These are phyloP conservation scores for Diophrys sp. DNA, from an alignment of 73 alveolate species.

Conservation along the genomic window DNA sequence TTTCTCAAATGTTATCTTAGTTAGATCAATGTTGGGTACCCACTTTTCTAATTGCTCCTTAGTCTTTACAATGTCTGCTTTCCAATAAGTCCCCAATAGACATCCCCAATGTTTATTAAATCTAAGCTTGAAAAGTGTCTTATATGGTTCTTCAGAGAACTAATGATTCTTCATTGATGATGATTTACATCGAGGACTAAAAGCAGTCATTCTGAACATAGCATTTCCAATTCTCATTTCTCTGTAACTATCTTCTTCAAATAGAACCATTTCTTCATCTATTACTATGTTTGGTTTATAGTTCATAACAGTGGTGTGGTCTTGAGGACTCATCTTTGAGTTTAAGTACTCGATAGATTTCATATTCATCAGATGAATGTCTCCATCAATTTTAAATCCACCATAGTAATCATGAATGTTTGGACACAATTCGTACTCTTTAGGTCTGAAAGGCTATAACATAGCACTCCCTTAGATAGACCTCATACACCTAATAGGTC, in stretches of 20 bases:
- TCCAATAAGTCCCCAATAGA: background rate
- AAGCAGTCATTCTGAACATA: background rate
- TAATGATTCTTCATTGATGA: background rate
- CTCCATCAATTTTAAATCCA: background rate
- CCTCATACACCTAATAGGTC: background rate
- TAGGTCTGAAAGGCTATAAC: background rate
- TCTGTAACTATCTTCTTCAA: constrained; percentile 8
- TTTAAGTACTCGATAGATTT: background rate
- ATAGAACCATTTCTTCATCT: background rate
- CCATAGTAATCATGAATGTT: background rate
- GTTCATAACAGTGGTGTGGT: background rate
- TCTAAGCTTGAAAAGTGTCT: background rate
- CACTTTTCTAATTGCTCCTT: background rate
- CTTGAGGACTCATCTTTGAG: background rate
- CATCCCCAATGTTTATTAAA: background rate
- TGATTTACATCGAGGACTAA: background rate
- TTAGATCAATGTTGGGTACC: background rate
- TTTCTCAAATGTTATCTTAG: background rate
- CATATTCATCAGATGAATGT: background rate
- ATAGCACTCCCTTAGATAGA: background rate
- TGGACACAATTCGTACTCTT: background rate
- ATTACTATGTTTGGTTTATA: constrained; percentile 8
- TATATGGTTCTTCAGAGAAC: background rate
- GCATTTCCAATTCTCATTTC: constrained; percentile 2
- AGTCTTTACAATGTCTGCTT: background rate